Evolutionary conservation across 441 rosid species (phyloP), one percentile per base, ranked within the genome.

Genomic region (Bocquillonia castaneifolia): DNA sequence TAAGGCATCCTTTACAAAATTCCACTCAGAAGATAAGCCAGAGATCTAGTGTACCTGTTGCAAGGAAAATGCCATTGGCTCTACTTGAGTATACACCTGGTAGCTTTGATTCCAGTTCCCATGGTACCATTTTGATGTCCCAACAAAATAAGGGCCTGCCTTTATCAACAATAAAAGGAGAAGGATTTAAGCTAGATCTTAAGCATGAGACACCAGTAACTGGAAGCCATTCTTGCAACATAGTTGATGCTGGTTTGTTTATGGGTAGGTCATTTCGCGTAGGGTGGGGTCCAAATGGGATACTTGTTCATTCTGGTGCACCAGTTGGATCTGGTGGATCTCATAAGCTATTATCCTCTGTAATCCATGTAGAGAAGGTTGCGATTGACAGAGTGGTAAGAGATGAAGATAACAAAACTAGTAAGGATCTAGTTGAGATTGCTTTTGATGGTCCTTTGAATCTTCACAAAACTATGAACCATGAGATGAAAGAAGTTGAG

Each of bases 251-350:
- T 20, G 98, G 90, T 68, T 81, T 94, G 59, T 94, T 94, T 80
- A 92, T 92, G 99, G 96, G 97, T 59, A 84, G 91, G 77, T 92
- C 98, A 36, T 94, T 92, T 81, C 96, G 98, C 71, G 99, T 86
- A 47, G 99, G 99, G 32, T 94, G 99, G 99, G 98, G 98, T 3
- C 98, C 96, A 34, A 90, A 88, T 85, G 98, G 98, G 29, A 72
- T 92, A 70, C 96, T 94, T 76, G 84, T 94, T 63, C 98, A 94
- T 74, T 70, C 88, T 64, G 99, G 97, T 59, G 58, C 83, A 32
- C 82, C 86, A 52, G 82, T 90, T 55, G 84, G 86, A 56, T 73
- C 80, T 73, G 75, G 64, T 67, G 70, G 80, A 75, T 76, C 96
- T 70, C 82, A 36, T 53, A 79, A 77, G 75, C 69, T 78, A 51